A percentile compares a stretch with the other conserved stretches of the same genome.
These are phyloP conservation scores for Infundibulicybe gibba DNA, from an alignment of 768 basidiomycete genomes.

Conservation along the genomic window DNA sequence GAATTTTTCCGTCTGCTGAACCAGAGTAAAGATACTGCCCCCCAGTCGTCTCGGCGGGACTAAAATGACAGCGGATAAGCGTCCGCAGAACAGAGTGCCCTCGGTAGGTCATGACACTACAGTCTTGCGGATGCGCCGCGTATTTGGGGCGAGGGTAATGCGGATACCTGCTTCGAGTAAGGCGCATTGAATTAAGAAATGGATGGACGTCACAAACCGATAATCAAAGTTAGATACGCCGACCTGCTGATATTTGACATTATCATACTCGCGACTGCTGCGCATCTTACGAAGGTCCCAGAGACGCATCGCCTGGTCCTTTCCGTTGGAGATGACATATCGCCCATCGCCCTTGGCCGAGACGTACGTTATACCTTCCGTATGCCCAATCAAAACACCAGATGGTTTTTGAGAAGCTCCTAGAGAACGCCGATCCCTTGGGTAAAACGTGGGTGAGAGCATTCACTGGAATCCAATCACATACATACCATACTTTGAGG, in stretches of 20 bases:
- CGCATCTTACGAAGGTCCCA: conserved; percentile 97
- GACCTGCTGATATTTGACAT: conserved; percentile 43
- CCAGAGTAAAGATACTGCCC: conserved; percentile 94
- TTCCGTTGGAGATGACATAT: conserved; percentile 93
- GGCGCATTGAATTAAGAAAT: background rate
- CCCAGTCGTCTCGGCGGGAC: conserved; percentile 89
- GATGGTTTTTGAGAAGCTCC: conserved; percentile 70
- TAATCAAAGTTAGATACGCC: conserved; percentile 74
- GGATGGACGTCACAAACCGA: conserved; percentile 43
- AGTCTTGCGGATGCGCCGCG: conserved; percentile 78
- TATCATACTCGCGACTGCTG: conserved; percentile 63
- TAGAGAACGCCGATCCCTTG: conserved; percentile 56
- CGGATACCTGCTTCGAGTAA: conserved; percentile 42
- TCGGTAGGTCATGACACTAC: conserved; percentile 93
- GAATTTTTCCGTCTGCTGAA: conserved; percentile 79
- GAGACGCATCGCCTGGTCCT: conserved; percentile 87
- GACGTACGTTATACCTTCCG: conserved; percentile 93
- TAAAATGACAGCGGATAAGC: conserved; percentile 95
- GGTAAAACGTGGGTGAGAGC: conserved; percentile 21
- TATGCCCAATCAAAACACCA: conserved; percentile 92
- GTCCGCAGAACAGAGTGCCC: conserved; percentile 90
- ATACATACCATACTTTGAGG: conserved; percentile 86
- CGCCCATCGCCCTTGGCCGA: conserved; percentile 96
- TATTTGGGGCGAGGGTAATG: conserved; percentile 61
- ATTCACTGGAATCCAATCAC: conserved; percentile 42